A percentile compares a stretch with the other conserved stretches of the same genome.
Conservation (phyloP, 2,329 filamentous ascomycete species). For the Clarireedia paspali region DNA sequence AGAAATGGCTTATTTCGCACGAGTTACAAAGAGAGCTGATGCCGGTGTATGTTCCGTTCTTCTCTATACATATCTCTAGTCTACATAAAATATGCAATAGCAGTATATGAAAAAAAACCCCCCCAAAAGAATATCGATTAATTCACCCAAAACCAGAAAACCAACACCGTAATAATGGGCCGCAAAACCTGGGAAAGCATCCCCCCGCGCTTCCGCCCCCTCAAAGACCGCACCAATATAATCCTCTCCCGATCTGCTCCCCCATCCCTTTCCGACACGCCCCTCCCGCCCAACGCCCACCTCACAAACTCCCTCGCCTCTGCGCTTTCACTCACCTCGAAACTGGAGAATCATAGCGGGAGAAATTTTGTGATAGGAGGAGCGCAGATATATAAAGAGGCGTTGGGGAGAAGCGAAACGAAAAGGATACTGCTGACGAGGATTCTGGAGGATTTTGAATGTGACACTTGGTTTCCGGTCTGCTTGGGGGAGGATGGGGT, state of each 20-base stretch:
- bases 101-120: too few species aligned
- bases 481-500: constrained; percentile 33
- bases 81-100: too few species aligned
- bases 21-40: constrained; percentile 64
- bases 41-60: constrained; percentile 20
- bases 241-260: constrained; percentile 52
- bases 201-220: constrained; percentile 67
- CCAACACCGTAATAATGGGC: constrained; percentile 88
- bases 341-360: neutral
- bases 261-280: neutral
- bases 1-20: constrained; percentile 93
- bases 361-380: constrained; percentile 79
- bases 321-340: neutral
- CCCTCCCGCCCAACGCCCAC: too few species aligned
- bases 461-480: constrained; percentile 69
- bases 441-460: constrained; percentile 62
- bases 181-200: constrained; percentile 96
- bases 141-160: constrained; percentile 9
- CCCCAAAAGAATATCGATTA: too few species aligned
- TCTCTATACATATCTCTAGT: too few species aligned
- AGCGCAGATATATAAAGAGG: constrained; percentile 71
- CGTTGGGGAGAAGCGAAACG: constrained; percentile 51
- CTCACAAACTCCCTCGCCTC: too few species aligned
- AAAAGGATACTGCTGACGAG: constrained; percentile 62
- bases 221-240: constrained; percentile 74